Conservation (phyloP, 2,329 filamentous ascomycete species). For the Achaetomium macrosporum region DNA sequence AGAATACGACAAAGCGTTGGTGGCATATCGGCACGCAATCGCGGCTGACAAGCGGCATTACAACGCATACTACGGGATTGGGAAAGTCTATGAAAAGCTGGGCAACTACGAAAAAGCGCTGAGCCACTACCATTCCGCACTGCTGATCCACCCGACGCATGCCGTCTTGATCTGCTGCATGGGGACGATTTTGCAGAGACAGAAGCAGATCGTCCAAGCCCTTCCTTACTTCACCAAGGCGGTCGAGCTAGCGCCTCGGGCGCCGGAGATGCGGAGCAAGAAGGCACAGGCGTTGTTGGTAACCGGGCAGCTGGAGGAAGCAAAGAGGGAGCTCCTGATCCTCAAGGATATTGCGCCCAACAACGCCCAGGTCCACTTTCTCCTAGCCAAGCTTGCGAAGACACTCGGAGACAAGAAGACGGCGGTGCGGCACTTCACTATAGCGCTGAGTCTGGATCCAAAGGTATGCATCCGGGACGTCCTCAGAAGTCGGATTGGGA, state of each 20-base stretch:
- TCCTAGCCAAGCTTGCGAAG: conserved; percentile 80
- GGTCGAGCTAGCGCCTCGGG: conserved; percentile 72
- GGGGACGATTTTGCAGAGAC: conserved; percentile 81
- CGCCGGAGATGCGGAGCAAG: conserved; percentile 82
- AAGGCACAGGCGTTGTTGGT: conserved; percentile 84
- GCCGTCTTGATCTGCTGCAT: conserved; percentile 89
- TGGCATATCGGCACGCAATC: conserved; percentile 80
- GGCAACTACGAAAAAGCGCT: conserved; percentile 89
- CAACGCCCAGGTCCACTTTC: conserved; percentile 92
- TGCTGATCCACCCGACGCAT: conserved; percentile 88
- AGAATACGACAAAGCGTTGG: conserved; percentile 91
- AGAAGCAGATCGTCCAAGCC: conserved; percentile 73
- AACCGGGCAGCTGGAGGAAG: conserved; percentile 62
- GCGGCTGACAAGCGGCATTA: conserved; percentile 85
- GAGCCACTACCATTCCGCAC: conserved; percentile 82
- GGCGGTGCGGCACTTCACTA: conserved; percentile 91
- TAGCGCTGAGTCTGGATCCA: conserved; percentile 89
- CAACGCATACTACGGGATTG: conserved; percentile 94
- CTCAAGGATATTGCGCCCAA: conserved; percentile 88
- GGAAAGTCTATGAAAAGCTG: conserved; percentile 78
- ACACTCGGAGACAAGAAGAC: conserved; percentile 64
- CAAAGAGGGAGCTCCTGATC: conserved; percentile 76
- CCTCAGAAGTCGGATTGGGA: background rate
- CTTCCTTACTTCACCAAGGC: conserved; percentile 77
- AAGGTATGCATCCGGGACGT: conserved; percentile 57